phyloP scores from a whole-genome alignment of 805 yeast genomes.

The Pichia phayaonensis region DNA sequence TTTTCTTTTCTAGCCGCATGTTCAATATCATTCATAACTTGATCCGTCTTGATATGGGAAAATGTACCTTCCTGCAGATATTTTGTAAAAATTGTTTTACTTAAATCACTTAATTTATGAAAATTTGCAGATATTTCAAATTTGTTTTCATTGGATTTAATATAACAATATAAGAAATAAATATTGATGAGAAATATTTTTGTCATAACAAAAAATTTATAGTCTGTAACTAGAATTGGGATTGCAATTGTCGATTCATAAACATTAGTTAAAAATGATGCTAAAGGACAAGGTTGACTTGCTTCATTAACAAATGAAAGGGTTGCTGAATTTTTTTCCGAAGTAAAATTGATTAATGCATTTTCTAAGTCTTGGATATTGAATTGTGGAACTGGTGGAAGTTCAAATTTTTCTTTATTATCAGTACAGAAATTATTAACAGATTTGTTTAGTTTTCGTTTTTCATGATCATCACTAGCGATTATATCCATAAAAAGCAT shows the following conservation, averaged over 20 bases:
- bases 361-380: not conserved
- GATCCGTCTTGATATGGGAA: not conserved
- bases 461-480: not conserved
- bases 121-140: not conserved
- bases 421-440: not conserved
- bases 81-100: not conserved
- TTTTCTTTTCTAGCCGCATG: not conserved
- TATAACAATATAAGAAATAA: conserved; percentile 5
- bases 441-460: not conserved
- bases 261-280: conserved; percentile 1
- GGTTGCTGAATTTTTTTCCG: not conserved
- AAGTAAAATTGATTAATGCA: not conserved
- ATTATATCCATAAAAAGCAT: conserved; percentile 1
- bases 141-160: not conserved
- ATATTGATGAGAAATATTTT: conserved; percentile 3
- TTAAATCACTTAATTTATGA: not conserved
- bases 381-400: not conserved
- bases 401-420: not conserved
- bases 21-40: not conserved
- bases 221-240: conserved; percentile 1
- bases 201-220: conserved; percentile 8
- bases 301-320: not conserved
- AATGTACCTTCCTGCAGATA: conserved; percentile 1
- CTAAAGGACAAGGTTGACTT: not conserved
- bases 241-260: conserved; percentile 2